Conservation (phyloP, 2,329 filamentous ascomycete species). For the Apiospora rasikravindrae region DNA sequence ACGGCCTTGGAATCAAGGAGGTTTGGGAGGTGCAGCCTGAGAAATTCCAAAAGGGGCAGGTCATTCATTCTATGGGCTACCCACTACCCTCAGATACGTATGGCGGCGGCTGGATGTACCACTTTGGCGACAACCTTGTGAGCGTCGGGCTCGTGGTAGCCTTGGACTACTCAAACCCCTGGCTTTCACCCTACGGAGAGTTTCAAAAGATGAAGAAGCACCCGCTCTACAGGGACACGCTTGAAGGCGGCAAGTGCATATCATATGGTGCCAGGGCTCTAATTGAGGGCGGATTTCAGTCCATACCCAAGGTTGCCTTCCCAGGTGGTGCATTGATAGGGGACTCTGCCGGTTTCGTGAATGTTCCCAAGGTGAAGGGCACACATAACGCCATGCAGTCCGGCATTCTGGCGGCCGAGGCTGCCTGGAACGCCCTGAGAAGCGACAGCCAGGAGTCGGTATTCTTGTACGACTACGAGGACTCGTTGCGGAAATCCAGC, state of each 20-base stretch:
- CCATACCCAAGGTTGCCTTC: constrained; percentile 95
- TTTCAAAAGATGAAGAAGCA: constrained; percentile 99
- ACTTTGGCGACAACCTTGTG: constrained; percentile 97
- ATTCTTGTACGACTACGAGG: constrained; percentile 95
- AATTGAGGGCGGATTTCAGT: constrained; percentile 95
- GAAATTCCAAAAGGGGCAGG: constrained; percentile 86
- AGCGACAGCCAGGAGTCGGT: constrained; percentile 68
- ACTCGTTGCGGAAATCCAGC: constrained; percentile 79
- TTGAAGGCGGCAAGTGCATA: constrained; percentile 97
- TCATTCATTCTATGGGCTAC: constrained; percentile 92
- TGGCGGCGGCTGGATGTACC: constrained; percentile 98
- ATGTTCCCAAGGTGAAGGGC: constrained; percentile 98
- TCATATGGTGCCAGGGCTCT: constrained; percentile 93
- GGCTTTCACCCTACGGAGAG: constrained; percentile 92
- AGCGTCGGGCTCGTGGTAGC: constrained; percentile 90
- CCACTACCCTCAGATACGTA: constrained; percentile 89
- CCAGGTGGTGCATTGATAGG: constrained; percentile 94
- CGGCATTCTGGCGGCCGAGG: constrained; percentile 94
- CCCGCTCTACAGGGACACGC: constrained; percentile 81
- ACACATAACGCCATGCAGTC: constrained; percentile 98
- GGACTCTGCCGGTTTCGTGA: constrained; percentile 95
- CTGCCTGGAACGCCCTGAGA: constrained; percentile 77
- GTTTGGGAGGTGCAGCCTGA: constrained; percentile 95
- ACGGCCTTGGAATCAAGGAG: constrained; percentile 93
- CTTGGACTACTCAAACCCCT: constrained; percentile 95